Base-by-base conservation (phyloP, 2,329 filamentous ascomycete species). In the Epicoccum nigrum region DNA sequence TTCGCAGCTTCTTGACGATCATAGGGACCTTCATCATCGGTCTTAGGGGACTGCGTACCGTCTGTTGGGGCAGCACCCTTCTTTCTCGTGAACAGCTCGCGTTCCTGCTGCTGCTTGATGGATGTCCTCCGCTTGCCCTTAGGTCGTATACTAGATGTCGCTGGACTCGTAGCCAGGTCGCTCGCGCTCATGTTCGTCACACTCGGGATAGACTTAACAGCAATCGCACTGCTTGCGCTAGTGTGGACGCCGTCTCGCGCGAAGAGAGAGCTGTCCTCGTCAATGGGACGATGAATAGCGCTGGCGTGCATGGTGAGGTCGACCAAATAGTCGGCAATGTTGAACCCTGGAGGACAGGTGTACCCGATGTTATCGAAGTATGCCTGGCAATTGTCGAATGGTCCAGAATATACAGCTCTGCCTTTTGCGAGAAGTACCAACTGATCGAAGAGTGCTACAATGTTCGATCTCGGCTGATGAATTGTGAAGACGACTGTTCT, bases 401-500 rank as follows among this genome's bases (percentile, higher is more conserved):
- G 90, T 0, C 94, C 94, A 3, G 94, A 97, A 72, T 95, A 99
- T 7, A 99, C 94, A 1, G 90, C 89, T 64, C 87, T 87, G 20
- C 94, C 94, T 60, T 91, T 87, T 2, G 94, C 94, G 34, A 99
- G 80, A 12, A 99, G 84, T 45, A 99, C 82, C n/a, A 99, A 81
- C 48, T 93, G 86, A 70, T 99, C 94, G 69, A 99, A 99, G 3
- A 99, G 82, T 8, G 94, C 94, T 17, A 97, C 94, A 67, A 99
- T 99, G 74, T 99, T 99, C 9, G 94, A 99, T 60, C 95, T 86
- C 30, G 94, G 94, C 68, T 99, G 94, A 72, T 99, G 94, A 58
- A 99, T 99, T 12, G 94, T 99, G 76, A 99, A 97, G 56, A 99
- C 89, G 47, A 99, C 92, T 1, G 95, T 99, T 54, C 95, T 85